phyloP scores from a whole-genome alignment of 495 filamentous ascomycete species.

The Symbiotaphrina buchneri region DNA sequence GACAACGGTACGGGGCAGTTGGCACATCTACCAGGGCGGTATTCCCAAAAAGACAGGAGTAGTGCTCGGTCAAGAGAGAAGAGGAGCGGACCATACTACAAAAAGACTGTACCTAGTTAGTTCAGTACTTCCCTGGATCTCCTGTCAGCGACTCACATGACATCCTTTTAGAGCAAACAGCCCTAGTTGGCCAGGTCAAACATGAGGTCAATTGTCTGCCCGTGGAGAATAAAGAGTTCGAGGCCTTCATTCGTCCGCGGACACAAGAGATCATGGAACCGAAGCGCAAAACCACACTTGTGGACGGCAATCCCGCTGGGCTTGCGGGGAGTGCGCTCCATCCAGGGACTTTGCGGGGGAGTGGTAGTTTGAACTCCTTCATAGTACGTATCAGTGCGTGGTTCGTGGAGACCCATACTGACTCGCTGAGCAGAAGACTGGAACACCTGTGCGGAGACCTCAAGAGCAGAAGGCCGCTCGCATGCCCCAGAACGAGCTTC shows the following conservation, averaged over 20 bases:
- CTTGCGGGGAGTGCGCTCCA: slow-evolving; percentile 16
- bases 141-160: slow-evolving; percentile 8
- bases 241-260: slow-evolving; percentile 27
- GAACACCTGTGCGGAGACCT: slow-evolving; percentile 13
- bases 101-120: slow-evolving; percentile 72
- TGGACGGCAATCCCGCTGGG: slow-evolving; percentile 15
- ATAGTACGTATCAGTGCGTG: slow-evolving; percentile 28
- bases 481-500: slow-evolving; percentile 64
- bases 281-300: slow-evolving; percentile 26
- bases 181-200: slow-evolving; percentile 43
- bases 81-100: slow-evolving; percentile 42
- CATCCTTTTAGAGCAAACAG: slow-evolving; percentile 47
- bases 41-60: slow-evolving; percentile 26
- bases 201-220: slow-evolving; percentile 64
- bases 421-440: slow-evolving; percentile 16
- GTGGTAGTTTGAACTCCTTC: slow-evolving; percentile 25
- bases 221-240: slow-evolving; percentile 48
- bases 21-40: no score
- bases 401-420: neutral
- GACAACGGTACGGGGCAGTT: no score
- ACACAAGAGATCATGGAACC: slow-evolving; percentile 40
- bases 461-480: slow-evolving; percentile 67
- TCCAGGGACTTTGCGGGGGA: slow-evolving; percentile 23
- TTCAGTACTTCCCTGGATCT: neutral
- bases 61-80: slow-evolving; percentile 25